Percentiles rank a stretch among this genome's conserved stretches.
phyloP scores from a whole-genome alignment of 371 early-diverging fungal genomes.

The Mortierella sp. region DNA sequence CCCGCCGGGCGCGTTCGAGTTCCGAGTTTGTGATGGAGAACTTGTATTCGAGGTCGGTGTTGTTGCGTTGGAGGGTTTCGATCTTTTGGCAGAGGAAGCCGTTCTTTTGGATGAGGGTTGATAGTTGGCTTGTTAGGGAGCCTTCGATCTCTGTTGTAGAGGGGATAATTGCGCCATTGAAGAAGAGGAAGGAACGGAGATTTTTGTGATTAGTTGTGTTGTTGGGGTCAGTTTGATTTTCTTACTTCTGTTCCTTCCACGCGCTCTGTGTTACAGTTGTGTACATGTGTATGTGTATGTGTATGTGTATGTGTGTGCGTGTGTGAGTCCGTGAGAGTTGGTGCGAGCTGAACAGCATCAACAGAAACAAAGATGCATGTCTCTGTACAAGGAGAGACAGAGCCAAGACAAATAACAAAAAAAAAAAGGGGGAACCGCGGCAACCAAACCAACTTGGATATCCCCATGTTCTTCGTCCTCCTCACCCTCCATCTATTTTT shows the following conservation, averaged over 20 bases:
- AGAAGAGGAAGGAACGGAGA: neutral
- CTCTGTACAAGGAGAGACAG: neutral
- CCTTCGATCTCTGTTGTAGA: conserved; percentile 41
- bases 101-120: conserved; percentile 53
- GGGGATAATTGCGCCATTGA: neutral
- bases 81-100: conserved; percentile 59
- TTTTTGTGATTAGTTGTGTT: neutral
- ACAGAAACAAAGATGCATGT: neutral
- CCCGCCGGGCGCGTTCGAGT: conserved; percentile 49
- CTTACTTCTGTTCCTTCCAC: neutral
- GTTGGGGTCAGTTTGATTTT: neutral
- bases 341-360: neutral
- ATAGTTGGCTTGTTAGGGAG: conserved; percentile 51
- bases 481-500: neutral
- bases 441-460: neutral
- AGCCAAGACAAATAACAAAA: neutral
- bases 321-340: neutral
- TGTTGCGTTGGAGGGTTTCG: conserved; percentile 49
- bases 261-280: conserved; percentile 9
- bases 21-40: conserved; percentile 54
- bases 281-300: neutral
- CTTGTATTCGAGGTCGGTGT: conserved; percentile 55
- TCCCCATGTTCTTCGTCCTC: neutral
- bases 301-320: neutral
- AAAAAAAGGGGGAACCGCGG: neutral